Evolutionary conservation across 257 asterid genomes (phyloP).

Genomic region (Solanum verrucosum): DNA sequence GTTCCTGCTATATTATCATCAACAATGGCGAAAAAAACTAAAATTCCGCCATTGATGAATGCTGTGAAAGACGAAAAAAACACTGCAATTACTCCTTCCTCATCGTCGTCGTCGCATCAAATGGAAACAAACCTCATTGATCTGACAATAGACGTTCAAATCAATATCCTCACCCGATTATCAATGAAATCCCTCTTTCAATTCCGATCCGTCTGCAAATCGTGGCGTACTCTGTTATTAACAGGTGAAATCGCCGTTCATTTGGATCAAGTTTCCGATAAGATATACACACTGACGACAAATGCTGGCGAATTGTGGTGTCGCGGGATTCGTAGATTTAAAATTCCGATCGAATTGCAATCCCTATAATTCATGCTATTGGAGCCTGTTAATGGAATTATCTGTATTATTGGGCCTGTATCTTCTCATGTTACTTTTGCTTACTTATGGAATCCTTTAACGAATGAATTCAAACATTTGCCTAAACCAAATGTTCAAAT

Average conservation of each 20-base stretch:
- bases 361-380: background rate
- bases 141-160: background rate
- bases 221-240: background rate
- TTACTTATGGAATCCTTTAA: background rate
- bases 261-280: background rate
- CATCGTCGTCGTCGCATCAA: background rate
- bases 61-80: background rate
- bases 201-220: background rate
- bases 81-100: background rate
- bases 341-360: background rate
- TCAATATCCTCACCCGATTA: background rate
- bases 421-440: background rate
- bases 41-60: background rate
- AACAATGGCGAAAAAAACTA: background rate
- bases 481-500: background rate
- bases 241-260: background rate
- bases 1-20: background rate
- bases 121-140: background rate
- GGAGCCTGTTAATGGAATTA: background rate
- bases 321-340: background rate
- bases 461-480: background rate
- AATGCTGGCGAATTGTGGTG: rapidly evolving
- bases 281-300: background rate
- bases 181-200: background rate
- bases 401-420: background rate